phyloP scores from a whole-genome alignment of 2,329 filamentous ascomycete species.

The Coniochaeta sp. region DNA sequence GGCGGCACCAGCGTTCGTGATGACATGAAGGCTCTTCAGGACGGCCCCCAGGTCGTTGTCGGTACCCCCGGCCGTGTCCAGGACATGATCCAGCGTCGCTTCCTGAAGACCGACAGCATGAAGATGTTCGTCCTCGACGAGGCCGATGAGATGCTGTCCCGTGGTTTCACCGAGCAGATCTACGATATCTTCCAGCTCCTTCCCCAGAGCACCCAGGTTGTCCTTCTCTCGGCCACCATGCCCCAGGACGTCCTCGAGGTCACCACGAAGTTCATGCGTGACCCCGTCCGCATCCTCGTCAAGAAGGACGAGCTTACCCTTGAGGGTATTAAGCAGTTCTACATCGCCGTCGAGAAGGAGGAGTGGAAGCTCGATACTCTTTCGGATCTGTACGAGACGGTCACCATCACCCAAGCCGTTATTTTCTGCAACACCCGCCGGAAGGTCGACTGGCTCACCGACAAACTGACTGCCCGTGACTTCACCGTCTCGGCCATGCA shows the following conservation, averaged over 20 bases:
- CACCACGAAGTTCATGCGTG: constrained; percentile 99
- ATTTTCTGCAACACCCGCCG: constrained; percentile 99
- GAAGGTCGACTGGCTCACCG: constrained; percentile 99
- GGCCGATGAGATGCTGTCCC: constrained; percentile 98
- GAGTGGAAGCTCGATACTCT: constrained; percentile 99
- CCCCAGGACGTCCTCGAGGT: constrained; percentile 98
- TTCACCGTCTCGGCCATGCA: constrained; percentile 99
- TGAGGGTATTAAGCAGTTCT: constrained; percentile 99
- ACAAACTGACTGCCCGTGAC: constrained; percentile 97
- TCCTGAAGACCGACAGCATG: constrained; percentile 94
- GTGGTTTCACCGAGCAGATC: constrained; percentile 99
- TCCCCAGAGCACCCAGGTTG: constrained; percentile 95
- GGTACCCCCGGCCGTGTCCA: constrained; percentile 98
- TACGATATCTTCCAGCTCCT: constrained; percentile 99
- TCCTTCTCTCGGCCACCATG: constrained; percentile 96
- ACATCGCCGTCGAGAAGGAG: constrained; percentile 99
- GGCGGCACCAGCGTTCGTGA: constrained; percentile 97
- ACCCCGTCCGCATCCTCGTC: constrained; percentile 96
- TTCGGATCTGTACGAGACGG: constrained; percentile 97
- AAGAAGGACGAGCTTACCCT: constrained; percentile 99
- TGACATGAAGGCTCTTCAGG: constrained; percentile 95
- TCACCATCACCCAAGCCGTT: constrained; percentile 98
- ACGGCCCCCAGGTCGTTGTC: constrained; percentile 94
- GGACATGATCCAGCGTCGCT: constrained; percentile 98
- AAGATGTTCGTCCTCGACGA: constrained; percentile 99